Evolutionary conservation across 2,329 filamentous ascomycete species (phyloP).

Genomic region (Colletotrichum graminicola): DNA sequence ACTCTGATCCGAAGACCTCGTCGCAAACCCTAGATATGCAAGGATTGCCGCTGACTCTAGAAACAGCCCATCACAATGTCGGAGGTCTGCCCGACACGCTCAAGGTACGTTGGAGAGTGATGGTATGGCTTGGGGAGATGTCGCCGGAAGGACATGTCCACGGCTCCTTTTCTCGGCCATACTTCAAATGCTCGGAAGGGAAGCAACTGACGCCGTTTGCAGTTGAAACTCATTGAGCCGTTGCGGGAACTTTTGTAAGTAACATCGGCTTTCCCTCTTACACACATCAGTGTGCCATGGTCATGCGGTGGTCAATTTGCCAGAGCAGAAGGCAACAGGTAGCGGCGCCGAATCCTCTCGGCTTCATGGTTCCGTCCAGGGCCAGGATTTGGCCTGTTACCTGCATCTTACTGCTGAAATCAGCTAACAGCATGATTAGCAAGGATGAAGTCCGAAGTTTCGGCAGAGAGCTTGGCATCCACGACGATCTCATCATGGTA

Average conservation of each 20-base stretch:
- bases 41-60: conserved; percentile 32
- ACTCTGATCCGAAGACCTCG: background rate
- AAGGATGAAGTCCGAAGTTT: conserved; percentile 48
- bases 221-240: conserved; percentile 42
- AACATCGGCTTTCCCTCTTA: background rate
- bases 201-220: conserved; percentile 33
- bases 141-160: background rate
- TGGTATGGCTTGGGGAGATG: conserved; percentile 25
- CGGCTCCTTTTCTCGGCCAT: too few species aligned
- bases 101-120: conserved; percentile 49
- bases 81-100: conserved; percentile 55
- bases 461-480: conserved; percentile 50
- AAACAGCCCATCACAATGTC: conserved; percentile 58
- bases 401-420: background rate
- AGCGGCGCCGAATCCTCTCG: background rate
- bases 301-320: background rate
- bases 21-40: background rate
- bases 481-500: conserved; percentile 62
- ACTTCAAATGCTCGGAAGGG: background rate
- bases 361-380: background rate
- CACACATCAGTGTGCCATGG: background rate
- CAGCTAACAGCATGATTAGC: conserved; percentile 9
- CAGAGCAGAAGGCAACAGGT: background rate
- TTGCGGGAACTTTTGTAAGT: conserved; percentile 49
- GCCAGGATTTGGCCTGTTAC: background rate